phyloP scores from a whole-genome alignment of 2,329 filamentous ascomycete species.

The Diaporthe velutina region DNA sequence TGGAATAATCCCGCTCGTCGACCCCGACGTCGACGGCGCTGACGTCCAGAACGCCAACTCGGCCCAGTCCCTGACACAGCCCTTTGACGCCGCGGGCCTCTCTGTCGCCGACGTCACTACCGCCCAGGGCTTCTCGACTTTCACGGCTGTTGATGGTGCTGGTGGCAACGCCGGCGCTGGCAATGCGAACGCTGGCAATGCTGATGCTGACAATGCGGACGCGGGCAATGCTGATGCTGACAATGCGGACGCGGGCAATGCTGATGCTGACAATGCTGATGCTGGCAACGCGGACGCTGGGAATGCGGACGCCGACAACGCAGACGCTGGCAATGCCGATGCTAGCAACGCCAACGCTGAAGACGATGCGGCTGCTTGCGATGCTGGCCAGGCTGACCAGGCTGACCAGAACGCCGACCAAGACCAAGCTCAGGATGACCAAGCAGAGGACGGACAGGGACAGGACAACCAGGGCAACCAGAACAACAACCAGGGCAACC shows the following conservation, averaged over 20 bases:
- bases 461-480: background rate
- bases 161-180: slow-evolving; percentile 42
- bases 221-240: slow-evolving; percentile 40
- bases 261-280: slow-evolving; percentile 36
- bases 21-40: slow-evolving; percentile 69
- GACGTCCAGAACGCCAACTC: slow-evolving; percentile 70
- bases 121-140: slow-evolving; percentile 71
- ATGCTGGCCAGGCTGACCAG: background rate
- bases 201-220: slow-evolving; percentile 35
- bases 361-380: slow-evolving; percentile 24
- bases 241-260: slow-evolving; percentile 14
- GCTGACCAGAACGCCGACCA: slow-evolving; percentile 14
- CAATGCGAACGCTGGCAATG: slow-evolving; percentile 38
- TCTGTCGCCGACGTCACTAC: slow-evolving; percentile 73
- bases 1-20: slow-evolving; percentile 74
- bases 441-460: background rate
- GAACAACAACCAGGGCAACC: slow-evolving; percentile 31
- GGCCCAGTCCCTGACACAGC: slow-evolving; percentile 60
- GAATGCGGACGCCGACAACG: no score
- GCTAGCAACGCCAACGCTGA: slow-evolving; percentile 29
- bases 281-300: slow-evolving; percentile 38
- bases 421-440: slow-evolving; percentile 11
- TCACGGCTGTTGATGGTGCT: slow-evolving; percentile 56
- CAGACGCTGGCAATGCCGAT: slow-evolving; percentile 27
- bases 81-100: slow-evolving; percentile 68